Percentiles rank a stretch among this genome's conserved stretches.
Evolutionary conservation across 176 grass and related monocot genomes (phyloP).

Genomic region (Pontederia crassipes): DNA sequence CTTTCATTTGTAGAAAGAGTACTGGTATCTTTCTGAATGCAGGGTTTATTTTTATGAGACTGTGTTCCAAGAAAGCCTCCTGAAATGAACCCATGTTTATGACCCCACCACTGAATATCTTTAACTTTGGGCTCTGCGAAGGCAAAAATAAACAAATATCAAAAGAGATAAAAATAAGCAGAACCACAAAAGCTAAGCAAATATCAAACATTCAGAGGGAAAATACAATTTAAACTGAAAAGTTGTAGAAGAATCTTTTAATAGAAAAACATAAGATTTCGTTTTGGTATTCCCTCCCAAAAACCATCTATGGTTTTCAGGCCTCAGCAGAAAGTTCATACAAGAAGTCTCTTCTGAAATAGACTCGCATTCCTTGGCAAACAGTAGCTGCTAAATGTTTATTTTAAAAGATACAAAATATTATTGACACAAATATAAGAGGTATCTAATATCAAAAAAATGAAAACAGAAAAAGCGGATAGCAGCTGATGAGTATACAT

Average conservation of each 20-base stretch:
- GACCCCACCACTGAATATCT: constrained; percentile 74
- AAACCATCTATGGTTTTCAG: too few species aligned
- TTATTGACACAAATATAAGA: too few species aligned
- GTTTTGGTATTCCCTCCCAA: too few species aligned
- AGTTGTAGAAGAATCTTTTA: too few species aligned
- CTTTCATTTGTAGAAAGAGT: constrained; percentile 26
- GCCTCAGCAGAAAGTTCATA: too few species aligned
- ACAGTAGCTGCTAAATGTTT: too few species aligned
- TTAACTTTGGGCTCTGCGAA: constrained; percentile 18
- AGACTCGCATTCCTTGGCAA: too few species aligned
- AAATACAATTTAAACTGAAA: too few species aligned
- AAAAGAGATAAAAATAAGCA: neutral
- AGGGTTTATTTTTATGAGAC: constrained; percentile 41
- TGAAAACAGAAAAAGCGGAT: neutral
- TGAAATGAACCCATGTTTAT: constrained; percentile 64
- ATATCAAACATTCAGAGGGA: too few species aligned
- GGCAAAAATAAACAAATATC: neutral
- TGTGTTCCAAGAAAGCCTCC: constrained; percentile 79
- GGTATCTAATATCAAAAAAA: neutral
- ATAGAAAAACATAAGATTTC: too few species aligned
- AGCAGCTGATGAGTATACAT: neutral
- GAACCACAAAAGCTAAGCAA: constrained; percentile 10
- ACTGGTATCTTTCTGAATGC: constrained; percentile 22
- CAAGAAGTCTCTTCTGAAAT: too few species aligned
- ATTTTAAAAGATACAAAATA: too few species aligned